These are phyloP conservation scores for Penicillium sp. DNA, from an alignment of 2,329 filamentous ascomycete genomes.

Conservation along the genomic window DNA sequence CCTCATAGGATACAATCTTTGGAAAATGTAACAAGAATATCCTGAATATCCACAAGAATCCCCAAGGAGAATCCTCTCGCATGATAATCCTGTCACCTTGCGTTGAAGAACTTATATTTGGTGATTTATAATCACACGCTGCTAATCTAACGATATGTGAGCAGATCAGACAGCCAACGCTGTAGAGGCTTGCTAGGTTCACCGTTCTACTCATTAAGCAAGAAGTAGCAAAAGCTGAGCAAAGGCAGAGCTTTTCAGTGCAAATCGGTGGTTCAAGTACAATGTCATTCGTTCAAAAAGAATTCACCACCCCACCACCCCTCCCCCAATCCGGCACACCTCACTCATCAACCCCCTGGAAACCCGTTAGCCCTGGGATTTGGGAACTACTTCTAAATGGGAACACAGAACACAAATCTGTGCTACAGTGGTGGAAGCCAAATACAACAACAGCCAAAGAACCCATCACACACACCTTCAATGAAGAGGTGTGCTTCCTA, in stretches of 20 bases:
- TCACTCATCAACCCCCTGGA: constrained; percentile 18
- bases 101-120: too few relatives aligned
- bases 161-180: too few relatives aligned
- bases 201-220: too few relatives aligned
- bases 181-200: too few relatives aligned
- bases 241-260: background rate
- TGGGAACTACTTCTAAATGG: constrained; percentile 41
- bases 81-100: too few relatives aligned
- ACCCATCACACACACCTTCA: constrained; percentile 38
- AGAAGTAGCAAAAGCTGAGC: background rate
- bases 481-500: constrained; percentile 42
- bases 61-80: too few relatives aligned
- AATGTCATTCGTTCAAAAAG: constrained; percentile 23
- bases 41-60: too few relatives aligned
- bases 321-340: constrained; percentile 20
- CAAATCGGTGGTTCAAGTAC: background rate
- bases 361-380: constrained; percentile 33
- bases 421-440: constrained; percentile 41
- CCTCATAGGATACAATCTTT: too few relatives aligned
- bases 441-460: constrained; percentile 26
- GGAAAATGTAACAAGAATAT: too few relatives aligned
- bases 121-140: too few relatives aligned
- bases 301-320: constrained; percentile 23
- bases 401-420: constrained; percentile 28
- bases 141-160: too few relatives aligned